These are phyloP conservation scores for Cinchona pubescens DNA, from an alignment of 257 asterid species.

Conservation along the genomic window DNA sequence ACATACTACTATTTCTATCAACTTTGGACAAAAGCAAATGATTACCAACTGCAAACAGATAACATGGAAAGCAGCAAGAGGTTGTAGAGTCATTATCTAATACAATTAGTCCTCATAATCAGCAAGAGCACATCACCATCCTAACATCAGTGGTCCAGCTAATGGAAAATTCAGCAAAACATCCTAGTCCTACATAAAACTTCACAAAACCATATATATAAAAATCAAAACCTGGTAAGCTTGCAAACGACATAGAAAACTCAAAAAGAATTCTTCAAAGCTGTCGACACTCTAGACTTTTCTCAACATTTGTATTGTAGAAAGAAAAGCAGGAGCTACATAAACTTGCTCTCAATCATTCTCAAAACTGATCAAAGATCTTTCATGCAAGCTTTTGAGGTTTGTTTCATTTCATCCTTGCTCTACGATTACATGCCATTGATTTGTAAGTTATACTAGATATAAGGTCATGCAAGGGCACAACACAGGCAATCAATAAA, in stretches of 20 bases:
- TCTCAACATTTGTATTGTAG: not conserved
- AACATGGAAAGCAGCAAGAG: not conserved
- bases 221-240: not conserved
- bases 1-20: not conserved
- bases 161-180: not conserved
- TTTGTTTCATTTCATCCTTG: no score
- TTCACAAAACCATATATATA: not conserved
- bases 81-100: conserved; percentile 5
- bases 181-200: not conserved
- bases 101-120: not conserved
- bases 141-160: not conserved
- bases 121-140: not conserved
- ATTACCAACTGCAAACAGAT: not conserved
- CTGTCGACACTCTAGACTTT: not conserved
- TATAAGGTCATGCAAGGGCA: not conserved
- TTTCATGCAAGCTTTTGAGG: no score
- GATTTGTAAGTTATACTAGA: not conserved
- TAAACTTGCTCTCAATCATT: no score
- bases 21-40: not conserved
- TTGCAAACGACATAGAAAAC: not conserved
- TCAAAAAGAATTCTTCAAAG: not conserved
- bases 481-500: not conserved
- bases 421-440: not conserved
- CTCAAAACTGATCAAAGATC: no score
- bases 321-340: not conserved